phyloP scores from a whole-genome alignment of 1,284 basidiomycete species.

The Sporisorium iseilematis-ciliati region DNA sequence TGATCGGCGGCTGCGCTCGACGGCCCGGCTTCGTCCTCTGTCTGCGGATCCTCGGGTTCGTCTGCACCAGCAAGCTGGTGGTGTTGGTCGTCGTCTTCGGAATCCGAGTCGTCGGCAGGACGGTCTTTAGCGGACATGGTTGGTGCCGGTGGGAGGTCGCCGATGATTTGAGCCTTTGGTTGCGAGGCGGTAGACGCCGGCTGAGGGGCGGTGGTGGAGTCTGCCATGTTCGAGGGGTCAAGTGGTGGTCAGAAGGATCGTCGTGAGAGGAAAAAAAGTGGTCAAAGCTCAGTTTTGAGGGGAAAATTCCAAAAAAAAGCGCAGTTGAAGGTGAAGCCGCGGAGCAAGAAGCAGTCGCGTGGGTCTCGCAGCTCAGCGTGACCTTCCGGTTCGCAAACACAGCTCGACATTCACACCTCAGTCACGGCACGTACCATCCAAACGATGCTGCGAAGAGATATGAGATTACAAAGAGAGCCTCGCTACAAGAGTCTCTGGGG shows the following conservation, averaged over 20 bases:
- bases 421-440: neutral
- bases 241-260: neutral
- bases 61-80: slow-evolving; percentile 2
- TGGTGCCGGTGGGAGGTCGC: slow-evolving; percentile 31
- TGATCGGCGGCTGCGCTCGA: slow-evolving; percentile 23
- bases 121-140: slow-evolving; percentile 25
- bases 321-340: slow-evolving; percentile 11
- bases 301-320: slow-evolving; percentile 9
- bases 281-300: slow-evolving; percentile 16
- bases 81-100: slow-evolving; percentile 35
- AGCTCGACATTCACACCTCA: neutral
- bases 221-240: slow-evolving; percentile 10
- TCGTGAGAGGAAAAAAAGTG: slow-evolving; percentile 1
- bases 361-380: neutral
- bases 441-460: neutral
- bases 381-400: neutral
- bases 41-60: slow-evolving; percentile 39
- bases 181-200: neutral
- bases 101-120: slow-evolving; percentile 39
- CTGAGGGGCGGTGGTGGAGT: slow-evolving; percentile 3
- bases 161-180: slow-evolving; percentile 38
- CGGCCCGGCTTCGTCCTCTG: slow-evolving; percentile 49
- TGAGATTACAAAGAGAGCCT: neutral
- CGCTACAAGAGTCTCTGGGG: neutral
- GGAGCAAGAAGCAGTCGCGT: slow-evolving; percentile 12